Evolutionary conservation across 2,329 filamentous ascomycete genomes (phyloP), one percentile per base, ranked within the genome.

Genomic region (Dactylellina haptotyla): DNA sequence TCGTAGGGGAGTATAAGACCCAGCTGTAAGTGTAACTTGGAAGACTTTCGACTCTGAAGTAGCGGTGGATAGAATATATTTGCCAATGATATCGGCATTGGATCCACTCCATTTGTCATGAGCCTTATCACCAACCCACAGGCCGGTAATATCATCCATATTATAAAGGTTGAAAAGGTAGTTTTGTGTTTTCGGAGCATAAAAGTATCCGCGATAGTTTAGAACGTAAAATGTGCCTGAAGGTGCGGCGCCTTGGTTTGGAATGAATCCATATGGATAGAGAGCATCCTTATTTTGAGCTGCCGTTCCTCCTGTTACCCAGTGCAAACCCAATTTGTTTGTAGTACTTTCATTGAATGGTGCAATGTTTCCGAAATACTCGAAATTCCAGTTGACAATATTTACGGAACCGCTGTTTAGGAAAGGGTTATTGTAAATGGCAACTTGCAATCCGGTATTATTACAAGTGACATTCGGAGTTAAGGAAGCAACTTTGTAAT

Each of bases 131-230:
- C 48, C 48, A 28, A 53, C 23, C 48, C 48, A 53, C 3, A 53
- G 4, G 25, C 23, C 26, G 14, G 10, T 14, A 25, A 53, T 58
- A 58, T 58, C 54, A 58, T 58, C 54, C 23, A 58, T 37, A 32
- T 58, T 25, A 23, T 43, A 58, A 14, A 41, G 26, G 26, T 28
- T 43, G 32, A 58, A 45, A 28, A 37, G 43, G 12, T 58, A 58
- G 26, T 28, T 41, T 32, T 58, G 54, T 43, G 54, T 58, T 43
- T 30, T 43, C 34, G 54, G 54, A 10, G 54, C 54, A 18, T 58
- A 58, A 32, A 58, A 58, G 18, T 58, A 58, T 28, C 54, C 54
- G 25, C 34, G 37, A 14, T 34, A 45, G 4, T 43, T 58, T 28
- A 58, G 32, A 43, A 37, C 37, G 30, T 43, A 58, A 5, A 41